Conservation (phyloP, 257 asterid species). For the Scutellaria minor region DNA sequence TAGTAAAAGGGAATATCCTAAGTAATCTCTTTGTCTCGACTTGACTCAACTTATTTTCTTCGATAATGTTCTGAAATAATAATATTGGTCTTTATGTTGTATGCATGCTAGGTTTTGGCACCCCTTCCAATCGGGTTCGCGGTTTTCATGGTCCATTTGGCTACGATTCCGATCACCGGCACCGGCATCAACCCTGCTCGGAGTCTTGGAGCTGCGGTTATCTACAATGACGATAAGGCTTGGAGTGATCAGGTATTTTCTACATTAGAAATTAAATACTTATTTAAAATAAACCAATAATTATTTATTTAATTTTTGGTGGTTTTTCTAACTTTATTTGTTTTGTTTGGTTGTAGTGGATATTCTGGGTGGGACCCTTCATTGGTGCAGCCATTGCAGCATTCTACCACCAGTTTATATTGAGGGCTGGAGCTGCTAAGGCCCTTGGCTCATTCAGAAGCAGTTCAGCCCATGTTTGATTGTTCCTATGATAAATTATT, state of each 20-base stretch:
- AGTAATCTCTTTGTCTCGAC: no score
- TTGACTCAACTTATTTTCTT: no score
- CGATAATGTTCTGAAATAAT: no score
- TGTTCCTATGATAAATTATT: neutral
- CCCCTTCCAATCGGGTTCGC: constrained; percentile 88
- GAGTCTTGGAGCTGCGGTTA: constrained; percentile 86
- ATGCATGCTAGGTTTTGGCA: constrained; percentile 62
- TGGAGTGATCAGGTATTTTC: constrained; percentile 66
- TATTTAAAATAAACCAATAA: neutral
- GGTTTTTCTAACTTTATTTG: neutral
- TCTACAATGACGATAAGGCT: constrained; percentile 53
- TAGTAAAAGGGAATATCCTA: neutral
- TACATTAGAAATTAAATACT: neutral
- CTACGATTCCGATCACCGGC: constrained; percentile 80
- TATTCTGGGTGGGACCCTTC: constrained; percentile 82
- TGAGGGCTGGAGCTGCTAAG: constrained; percentile 80
- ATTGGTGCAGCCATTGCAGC: constrained; percentile 79
- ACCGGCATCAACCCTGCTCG: constrained; percentile 88
- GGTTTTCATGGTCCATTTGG: constrained; percentile 82
- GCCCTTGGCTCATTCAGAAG: constrained; percentile 81
- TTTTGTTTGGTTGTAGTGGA: constrained; percentile 53
- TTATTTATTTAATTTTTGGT: neutral
- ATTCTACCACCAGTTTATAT: constrained; percentile 72
- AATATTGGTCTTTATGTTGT: neutral
- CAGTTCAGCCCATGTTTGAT: constrained; percentile 44